Percentiles rank a stretch among this genome's conserved stretches.
phyloP scores from a whole-genome alignment of 31 red algal genomes.

The Odonthalia washingtoniensis region DNA sequence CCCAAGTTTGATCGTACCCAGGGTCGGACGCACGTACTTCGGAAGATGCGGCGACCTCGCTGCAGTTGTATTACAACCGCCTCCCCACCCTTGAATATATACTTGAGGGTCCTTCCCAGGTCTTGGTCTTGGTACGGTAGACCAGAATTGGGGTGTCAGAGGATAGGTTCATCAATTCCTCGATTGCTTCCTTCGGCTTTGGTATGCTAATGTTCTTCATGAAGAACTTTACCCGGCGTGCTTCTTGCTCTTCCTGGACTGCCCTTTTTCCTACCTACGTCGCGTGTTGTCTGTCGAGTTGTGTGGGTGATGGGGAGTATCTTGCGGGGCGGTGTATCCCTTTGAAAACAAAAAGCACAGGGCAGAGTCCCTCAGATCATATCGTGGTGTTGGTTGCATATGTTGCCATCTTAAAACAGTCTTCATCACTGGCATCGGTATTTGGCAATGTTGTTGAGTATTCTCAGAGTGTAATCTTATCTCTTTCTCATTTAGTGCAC shows the following conservation, averaged over 20 bases:
- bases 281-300: constrained; percentile 16
- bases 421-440: constrained; percentile 11
- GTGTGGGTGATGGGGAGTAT: background rate
- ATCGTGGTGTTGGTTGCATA: constrained; percentile 16
- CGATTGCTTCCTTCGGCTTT: constrained; percentile 4
- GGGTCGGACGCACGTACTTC: no score
- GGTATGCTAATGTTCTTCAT: constrained; percentile 4
- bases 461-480: constrained; percentile 6
- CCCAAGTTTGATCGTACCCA: no score
- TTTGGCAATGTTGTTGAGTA: background rate
- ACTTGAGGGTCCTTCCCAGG: constrained; percentile 22
- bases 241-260: constrained; percentile 40
- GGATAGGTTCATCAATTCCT: constrained; percentile 27
- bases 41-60: constrained; percentile 18
- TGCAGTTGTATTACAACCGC: constrained; percentile 52
- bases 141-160: constrained; percentile 15
- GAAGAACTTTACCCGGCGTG: background rate
- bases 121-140: constrained; percentile 17
- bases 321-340: constrained; percentile 14
- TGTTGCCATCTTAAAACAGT: constrained; percentile 30
- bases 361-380: constrained; percentile 32
- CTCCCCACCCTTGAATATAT: constrained; percentile 35
- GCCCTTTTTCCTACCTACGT: constrained; percentile 24
- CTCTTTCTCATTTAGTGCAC: no score
- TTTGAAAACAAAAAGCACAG: constrained; percentile 41